Base-by-base conservation (phyloP, 768 basidiomycete genomes). In the Galerina marginata region DNA sequence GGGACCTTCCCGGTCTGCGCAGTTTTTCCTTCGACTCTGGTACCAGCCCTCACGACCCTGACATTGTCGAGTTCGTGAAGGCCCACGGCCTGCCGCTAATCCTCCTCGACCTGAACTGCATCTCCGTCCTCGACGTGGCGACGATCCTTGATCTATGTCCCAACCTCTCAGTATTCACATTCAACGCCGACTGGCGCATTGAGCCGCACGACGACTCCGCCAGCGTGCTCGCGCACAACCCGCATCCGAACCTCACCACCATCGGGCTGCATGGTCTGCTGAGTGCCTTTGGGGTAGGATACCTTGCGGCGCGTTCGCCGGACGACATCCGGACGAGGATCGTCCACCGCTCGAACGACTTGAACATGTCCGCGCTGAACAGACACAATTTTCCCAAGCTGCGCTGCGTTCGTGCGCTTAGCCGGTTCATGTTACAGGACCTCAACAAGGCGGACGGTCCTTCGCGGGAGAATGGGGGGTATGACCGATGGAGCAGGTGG, bases 121-220 rank as follows among this genome's bases (percentile, higher is more conserved):
- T 85, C 45, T 83, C 83, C 6, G 64, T 76, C 0, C 75, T 90
- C 26, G 84, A 90, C 60, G 76, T 91, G 12, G 74, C 85, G 4
- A 75, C 75, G 23, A 82, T 89, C 60, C 81, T 92, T 25, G 86
- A 86, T 11, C 71, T 84, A 6, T 92, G 90, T 64, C 90, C 89
- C 0, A 69, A 77, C 49, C 82, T 93, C 33, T 75, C 71, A 16
- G 83, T 86, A 0, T 86, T 93, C 69, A 80, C 82, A 23, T 92
- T 93, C 76, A 92, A 91, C 68, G 85, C 81, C 26, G 91, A 93
- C 69, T 92, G 91, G 90, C 81, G 83, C 11, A 72, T 88, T 45
- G 67, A 67, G 51, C 75, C 73, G 45, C 73, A 77, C 51, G 67
- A 67, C 49, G 69, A 74, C 40, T 64, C 61, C 23, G 74, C 70